Evolutionary conservation across 1,284 basidiomycete species (phyloP), one percentile per base, ranked within the genome.

Genomic region (Marasmius fiardii): DNA sequence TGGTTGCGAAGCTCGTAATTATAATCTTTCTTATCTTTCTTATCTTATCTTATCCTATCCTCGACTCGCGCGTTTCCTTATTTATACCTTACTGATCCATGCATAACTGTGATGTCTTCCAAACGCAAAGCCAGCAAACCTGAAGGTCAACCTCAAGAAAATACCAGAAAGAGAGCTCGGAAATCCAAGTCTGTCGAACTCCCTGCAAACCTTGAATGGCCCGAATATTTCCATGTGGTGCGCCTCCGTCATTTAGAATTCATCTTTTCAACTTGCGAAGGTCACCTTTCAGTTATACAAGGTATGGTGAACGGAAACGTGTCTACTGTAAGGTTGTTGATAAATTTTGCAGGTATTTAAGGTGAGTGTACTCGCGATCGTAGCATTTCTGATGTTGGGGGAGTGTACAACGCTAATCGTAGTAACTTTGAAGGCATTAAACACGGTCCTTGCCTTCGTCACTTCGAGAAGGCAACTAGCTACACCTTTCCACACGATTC

Each of bases 371-470:
- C 28, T 31, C 28, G 28, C 28, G 10, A 4, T 31, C 28, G 10
- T n/a, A n/a, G n/a, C n/a, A n/a, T n/a, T 21, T 20, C 43, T 11
- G 31, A 5, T 57, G 24, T 43, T 33, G 37, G n/a, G 33, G 37
- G n/a, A 52, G 33, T 5, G 35, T 4, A 1, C 53, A 47, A 31
- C 43, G 47, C 14, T 10, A 44, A 48, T 39, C 23, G 24, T 43
- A n/a, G n/a, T n/a, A n/a, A n/a, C 26, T 50, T 34, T 43, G n/a
- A 58, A 94, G 88, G 92, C 93, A 16, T 74, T 96, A 57, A 95
- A 95, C 63, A 94, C 93, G 4, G 92, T 96, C 2, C 83, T 95
- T 52, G 92, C 91, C 0, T 96, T 96, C 65, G 82, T 92, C 54
- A 90, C 90, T 2, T 88, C 91, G 0, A 80, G 91, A 62, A 92